Evolutionary conservation across 495 filamentous ascomycete species (phyloP), one percentile per base, ranked within the genome.

Genomic region (Neurospora tetraspora): DNA sequence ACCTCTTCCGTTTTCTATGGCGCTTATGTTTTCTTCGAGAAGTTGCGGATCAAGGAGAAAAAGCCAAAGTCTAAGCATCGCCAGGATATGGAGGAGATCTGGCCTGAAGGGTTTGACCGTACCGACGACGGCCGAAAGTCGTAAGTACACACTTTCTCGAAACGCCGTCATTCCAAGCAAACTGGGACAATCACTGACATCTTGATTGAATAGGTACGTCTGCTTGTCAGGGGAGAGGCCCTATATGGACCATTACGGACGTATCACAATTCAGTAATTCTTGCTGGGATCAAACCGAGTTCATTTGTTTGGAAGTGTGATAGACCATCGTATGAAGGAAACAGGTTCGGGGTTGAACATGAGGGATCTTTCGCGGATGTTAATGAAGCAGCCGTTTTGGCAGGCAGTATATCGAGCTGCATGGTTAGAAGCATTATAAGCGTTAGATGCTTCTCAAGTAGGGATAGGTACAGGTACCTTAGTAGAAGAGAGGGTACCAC

Each of bases 11-110:
- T 85, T 6, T 89, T 83, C 74, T 88, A 89, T 71, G 84, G 82
- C 16, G 81, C 81, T 3, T 90, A 89, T 76, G 82, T 85, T 27
- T 88, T 81, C 68, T 90, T 90, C 71, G 89, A 91, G 80, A 91
- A 91, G 82, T 69, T 88, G 71, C 79, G 88, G 40, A 78, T 90
- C 40, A 81, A 82, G 59, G 81, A 88, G 75, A 82, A 82, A 16
- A 89, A 88, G 82, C 80, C 84, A 20, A 91, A 89, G 83, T 83
- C 76, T 8, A 82, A 84, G 72, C 80, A 84, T 61, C 77, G 89
- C 16, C 42, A 81, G 75, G 83, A 83, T 6, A 89, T 89, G 85
- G 88, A 90, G 78, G 42, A 80, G 27, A 74, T 83, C 37, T 89
- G 79, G 76, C 39, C 47, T 3, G 37, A 5, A 53, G 81, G 79